Evolutionary conservation across 2,329 filamentous ascomycete species (phyloP).

Genomic region (Zymoseptoria tritici): DNA sequence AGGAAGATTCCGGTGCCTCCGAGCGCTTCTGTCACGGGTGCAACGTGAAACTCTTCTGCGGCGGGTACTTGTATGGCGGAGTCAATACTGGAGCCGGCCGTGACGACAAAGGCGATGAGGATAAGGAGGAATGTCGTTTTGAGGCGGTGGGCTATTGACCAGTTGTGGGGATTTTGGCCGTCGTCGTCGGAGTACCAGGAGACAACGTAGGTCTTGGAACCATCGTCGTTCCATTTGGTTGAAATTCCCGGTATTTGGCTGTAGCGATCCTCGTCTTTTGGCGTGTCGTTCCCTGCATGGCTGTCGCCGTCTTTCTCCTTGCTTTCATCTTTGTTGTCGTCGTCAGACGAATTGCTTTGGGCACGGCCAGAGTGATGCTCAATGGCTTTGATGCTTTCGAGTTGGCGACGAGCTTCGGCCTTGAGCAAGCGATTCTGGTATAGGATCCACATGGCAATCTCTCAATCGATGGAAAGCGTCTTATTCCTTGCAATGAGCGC

Average conservation of each 20-base stretch:
- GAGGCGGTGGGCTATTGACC: not conserved
- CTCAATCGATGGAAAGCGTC: no score
- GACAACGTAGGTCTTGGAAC: not conserved
- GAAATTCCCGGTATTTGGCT: not conserved
- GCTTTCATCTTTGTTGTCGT: not conserved
- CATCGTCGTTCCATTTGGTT: not conserved
- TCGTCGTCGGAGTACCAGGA: not conserved
- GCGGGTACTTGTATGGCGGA: not conserved
- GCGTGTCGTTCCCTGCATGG: no score
- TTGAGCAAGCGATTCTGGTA: not conserved
- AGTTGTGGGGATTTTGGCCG: not conserved
- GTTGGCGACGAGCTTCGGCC: not conserved
- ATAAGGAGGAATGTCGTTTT: not conserved
- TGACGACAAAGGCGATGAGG: not conserved
- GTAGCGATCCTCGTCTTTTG: no score
- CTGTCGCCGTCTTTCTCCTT: no score
- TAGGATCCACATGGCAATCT: not conserved
- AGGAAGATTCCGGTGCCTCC: not conserved
- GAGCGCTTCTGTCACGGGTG: not conserved
- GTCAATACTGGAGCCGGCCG: conserved; percentile 1
- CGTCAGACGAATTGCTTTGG: not conserved
- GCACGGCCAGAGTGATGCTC: not conserved
- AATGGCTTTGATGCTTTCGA: not conserved
- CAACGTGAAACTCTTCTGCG: not conserved
- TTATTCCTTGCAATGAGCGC: no score